These are phyloP conservation scores for Nakazawaea ernobii DNA, from an alignment of 805 yeast genomes.

Conservation along the genomic window DNA sequence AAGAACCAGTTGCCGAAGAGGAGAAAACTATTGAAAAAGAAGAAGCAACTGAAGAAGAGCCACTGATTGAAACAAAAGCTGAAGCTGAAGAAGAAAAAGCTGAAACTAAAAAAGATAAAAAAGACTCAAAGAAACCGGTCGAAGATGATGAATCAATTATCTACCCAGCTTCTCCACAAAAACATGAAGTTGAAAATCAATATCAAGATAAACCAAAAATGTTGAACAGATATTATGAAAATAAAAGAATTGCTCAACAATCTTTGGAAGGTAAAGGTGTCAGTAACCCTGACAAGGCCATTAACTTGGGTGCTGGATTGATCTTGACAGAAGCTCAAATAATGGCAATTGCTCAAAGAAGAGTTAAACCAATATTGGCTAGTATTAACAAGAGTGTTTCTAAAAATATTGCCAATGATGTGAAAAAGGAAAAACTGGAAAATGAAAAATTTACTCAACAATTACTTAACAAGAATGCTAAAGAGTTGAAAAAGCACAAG, in stretches of 20 bases:
- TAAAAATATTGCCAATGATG: conserved; percentile 21
- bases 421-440: conserved; percentile 26
- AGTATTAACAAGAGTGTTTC: conserved; percentile 45
- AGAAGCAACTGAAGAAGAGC: conserved; percentile 7
- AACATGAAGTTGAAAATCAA: conserved; percentile 32
- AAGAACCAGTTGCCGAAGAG: conserved; percentile 13
- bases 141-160: conserved; percentile 9
- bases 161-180: conserved; percentile 18
- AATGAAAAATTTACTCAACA: conserved; percentile 4
- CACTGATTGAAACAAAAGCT: background rate
- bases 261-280: conserved; percentile 36
- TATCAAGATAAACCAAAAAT: conserved; percentile 43
- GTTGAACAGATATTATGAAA: conserved; percentile 41
- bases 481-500: conserved; percentile 31
- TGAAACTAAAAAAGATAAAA: conserved; percentile 27
- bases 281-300: conserved; percentile 42
- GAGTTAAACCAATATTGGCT: conserved; percentile 50
- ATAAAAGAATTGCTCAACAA: conserved; percentile 41
- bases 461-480: conserved; percentile 23
- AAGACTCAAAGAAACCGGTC: background rate
- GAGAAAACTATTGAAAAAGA: conserved; percentile 8
- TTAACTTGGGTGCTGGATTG: conserved; percentile 51
- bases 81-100: conserved; percentile 13
- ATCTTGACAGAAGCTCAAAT: conserved; percentile 49
- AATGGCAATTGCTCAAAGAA: conserved; percentile 46